Evolutionary conservation across 345 rosid genomes (phyloP).

Genomic region (Gynandropsis gynandra): DNA sequence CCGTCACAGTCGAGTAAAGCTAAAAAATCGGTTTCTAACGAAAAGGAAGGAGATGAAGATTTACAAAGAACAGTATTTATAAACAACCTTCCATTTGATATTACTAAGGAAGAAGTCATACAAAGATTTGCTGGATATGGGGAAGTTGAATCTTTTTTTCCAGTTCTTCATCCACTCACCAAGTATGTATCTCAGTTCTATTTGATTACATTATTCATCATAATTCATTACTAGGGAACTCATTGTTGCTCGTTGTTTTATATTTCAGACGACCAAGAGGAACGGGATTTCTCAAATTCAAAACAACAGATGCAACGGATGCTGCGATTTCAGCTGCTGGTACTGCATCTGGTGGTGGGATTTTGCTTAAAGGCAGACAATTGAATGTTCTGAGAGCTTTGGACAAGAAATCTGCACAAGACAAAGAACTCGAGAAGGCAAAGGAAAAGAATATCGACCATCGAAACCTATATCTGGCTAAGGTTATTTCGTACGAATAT

Average conservation of each 20-base stretch:
- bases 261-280: slow-evolving; percentile 80
- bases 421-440: slow-evolving; percentile 62
- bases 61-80: slow-evolving; percentile 67
- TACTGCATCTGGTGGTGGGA: slow-evolving; percentile 53
- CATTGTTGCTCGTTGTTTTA: slow-evolving; percentile 1
- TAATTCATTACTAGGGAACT: no score
- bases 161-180: slow-evolving; percentile 80
- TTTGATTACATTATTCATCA: neutral
- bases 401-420: slow-evolving; percentile 71
- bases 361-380: slow-evolving; percentile 78
- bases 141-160: slow-evolving; percentile 57
- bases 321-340: slow-evolving; percentile 74
- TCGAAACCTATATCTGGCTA: slow-evolving; percentile 79
- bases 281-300: slow-evolving; percentile 85
- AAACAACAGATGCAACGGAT: slow-evolving; percentile 53
- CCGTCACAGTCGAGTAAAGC: slow-evolving; percentile 35
- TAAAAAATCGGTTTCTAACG: slow-evolving; percentile 29
- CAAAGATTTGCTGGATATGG: slow-evolving; percentile 73
- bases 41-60: slow-evolving; percentile 44
- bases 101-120: slow-evolving; percentile 58
- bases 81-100: slow-evolving; percentile 81
- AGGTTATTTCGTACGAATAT: slow-evolving; percentile 36
- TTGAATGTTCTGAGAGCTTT: slow-evolving; percentile 66
- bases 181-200: slow-evolving; percentile 39
- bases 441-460: slow-evolving; percentile 63